Evolutionary conservation across 164 flowering plant species (phyloP), one percentile per base, ranked within the genome.

Genomic region (Protea cynaroides): DNA sequence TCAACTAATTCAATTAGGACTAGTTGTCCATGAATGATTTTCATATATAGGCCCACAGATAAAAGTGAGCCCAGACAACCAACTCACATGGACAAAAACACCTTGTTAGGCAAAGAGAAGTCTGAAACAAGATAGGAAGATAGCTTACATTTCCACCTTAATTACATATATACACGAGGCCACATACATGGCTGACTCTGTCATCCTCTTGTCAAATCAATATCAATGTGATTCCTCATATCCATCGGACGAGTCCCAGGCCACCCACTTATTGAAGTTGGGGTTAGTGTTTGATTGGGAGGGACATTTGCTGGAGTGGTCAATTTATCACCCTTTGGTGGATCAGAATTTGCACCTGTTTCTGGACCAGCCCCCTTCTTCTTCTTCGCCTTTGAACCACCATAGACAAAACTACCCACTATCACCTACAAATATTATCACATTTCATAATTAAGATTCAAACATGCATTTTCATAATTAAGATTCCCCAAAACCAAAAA

Each of bases 201-300:
- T 84, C 81, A 83, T 74, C 92, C 87, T 3, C 88, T 85, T 4
- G 80, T 83, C 79, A 90, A 78, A 81, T 90, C 89, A 65, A 90
- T 86, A 58, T 82, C 94, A 23, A 83, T 74, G 56, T 80, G 84
- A 61, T 69, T 74, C 60, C 79, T 84, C 77, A 74, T 49, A 61
- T 81, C 86, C 63, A 77, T 44, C 15, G 81, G 73, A 60, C 81
- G 79, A 0, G 90, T 78, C 65, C 79, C 79, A 7, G 84, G 82
- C 94, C 92, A 90, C 18, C 63, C 66, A 37, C 73, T 75, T 53
- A 69, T 62, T 43, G 74, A 67, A n/a, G 46, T 25, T 2, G 84
- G 78, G 57, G 71, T 57, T 55, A 71, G 67, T 56, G 61, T 75
- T 64, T 78, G 86, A 53, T 65, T 58, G 38, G 71, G 68, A 11